A percentile compares a stretch with the other conserved stretches of the same genome.
These are phyloP conservation scores for Wickerhamomyces strasburgensis DNA, from an alignment of 805 yeast genomes.

Conservation along the genomic window DNA sequence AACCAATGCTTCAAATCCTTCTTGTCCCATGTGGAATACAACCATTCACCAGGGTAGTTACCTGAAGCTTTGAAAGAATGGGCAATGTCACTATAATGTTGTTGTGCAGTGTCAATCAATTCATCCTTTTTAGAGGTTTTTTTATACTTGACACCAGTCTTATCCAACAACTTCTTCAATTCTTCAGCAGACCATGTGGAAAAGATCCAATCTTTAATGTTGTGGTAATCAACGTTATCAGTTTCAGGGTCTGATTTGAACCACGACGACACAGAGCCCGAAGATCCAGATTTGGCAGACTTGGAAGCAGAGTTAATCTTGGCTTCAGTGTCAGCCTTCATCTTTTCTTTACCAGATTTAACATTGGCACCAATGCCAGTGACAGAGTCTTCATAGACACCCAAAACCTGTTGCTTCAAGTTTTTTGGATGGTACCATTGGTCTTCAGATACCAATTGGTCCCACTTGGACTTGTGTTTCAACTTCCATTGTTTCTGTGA, in stretches of 20 bases:
- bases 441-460: background rate
- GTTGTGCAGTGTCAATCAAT: constrained; percentile 36
- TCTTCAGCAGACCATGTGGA: constrained; percentile 38
- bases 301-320: background rate
- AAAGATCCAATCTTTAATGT: constrained; percentile 42
- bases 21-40: constrained; percentile 49
- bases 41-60: constrained; percentile 45
- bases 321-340: constrained; percentile 1
- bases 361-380: background rate
- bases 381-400: constrained; percentile 5
- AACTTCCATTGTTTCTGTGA: constrained; percentile 27
- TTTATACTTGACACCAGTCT: constrained; percentile 27
- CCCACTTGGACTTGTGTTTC: background rate
- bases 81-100: constrained; percentile 36
- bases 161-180: constrained; percentile 30
- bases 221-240: constrained; percentile 11
- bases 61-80: constrained; percentile 35
- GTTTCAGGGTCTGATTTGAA: background rate
- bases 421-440: constrained; percentile 14
- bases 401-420: constrained; percentile 15
- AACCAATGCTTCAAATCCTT: constrained; percentile 48
- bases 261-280: background rate
- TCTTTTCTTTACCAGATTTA: too few species aligned
- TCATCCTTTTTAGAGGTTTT: constrained; percentile 32
- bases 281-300: too few species aligned